Conservation (phyloP, 2,329 filamentous ascomycete species). For the Drechslerella coelobrocha region DNA sequence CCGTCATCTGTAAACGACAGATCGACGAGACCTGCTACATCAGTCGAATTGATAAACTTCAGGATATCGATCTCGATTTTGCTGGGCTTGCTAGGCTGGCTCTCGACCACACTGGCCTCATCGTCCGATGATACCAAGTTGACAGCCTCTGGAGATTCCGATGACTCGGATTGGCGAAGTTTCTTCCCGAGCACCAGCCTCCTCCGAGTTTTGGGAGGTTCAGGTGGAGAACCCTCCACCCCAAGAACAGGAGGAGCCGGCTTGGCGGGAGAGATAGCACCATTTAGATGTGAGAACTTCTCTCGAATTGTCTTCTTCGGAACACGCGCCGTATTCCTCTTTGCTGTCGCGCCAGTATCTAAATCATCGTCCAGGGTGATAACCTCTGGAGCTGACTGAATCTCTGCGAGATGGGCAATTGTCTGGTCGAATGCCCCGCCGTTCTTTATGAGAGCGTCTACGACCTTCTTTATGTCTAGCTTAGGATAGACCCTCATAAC, state of each 20-base stretch:
- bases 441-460: constrained; percentile 49
- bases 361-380: constrained; percentile 54
- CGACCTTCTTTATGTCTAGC: constrained; percentile 22
- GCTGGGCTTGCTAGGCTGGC: constrained; percentile 6
- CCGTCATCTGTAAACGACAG: constrained; percentile 77
- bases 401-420: constrained; percentile 54
- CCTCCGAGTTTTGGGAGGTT: constrained; percentile 58
- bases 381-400: constrained; percentile 51
- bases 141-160: constrained; percentile 57
- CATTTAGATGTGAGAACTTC: constrained; percentile 36
- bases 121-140: constrained; percentile 62
- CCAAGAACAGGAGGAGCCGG: constrained; percentile 13
- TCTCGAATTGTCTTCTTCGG: constrained; percentile 47
- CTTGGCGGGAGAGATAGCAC: constrained; percentile 26
- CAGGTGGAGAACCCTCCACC: constrained; percentile 55
- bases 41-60: constrained; percentile 82
- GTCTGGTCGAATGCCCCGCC: constrained; percentile 53
- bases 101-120: constrained; percentile 57
- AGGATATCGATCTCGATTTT: constrained; percentile 68
- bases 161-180: constrained; percentile 54
- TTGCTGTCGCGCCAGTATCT: constrained; percentile 52
- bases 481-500: constrained; percentile 29
- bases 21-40: constrained; percentile 76
- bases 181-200: constrained; percentile 57
- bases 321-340: constrained; percentile 27